phyloP scores from a whole-genome alignment of 495 filamentous ascomycete genomes.

The Clohesyomyces aquaticus region DNA sequence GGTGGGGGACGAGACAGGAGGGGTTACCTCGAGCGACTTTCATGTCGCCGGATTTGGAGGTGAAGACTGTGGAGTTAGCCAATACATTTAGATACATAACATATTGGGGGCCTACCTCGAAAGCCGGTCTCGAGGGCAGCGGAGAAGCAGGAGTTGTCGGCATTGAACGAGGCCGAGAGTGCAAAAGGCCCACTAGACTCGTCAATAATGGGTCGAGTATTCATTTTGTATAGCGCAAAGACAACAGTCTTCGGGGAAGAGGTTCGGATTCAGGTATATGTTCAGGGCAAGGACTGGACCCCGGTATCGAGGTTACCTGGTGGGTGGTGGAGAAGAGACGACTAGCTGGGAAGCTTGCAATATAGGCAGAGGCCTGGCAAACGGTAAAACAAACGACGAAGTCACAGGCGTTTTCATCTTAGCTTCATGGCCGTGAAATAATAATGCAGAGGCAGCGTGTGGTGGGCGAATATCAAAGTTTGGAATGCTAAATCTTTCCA shows the following conservation, averaged over 20 bases:
- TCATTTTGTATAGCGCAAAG: conserved; percentile 72
- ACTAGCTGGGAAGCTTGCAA: background rate
- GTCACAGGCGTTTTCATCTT: background rate
- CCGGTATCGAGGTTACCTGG: background rate
- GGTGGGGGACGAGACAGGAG: background rate
- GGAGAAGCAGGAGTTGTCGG: conserved; percentile 83
- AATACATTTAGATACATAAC: conserved; percentile 15
- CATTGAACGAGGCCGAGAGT: conserved; percentile 84
- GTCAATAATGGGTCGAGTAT: conserved; percentile 85
- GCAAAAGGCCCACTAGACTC: conserved; percentile 72
- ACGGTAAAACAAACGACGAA: background rate
- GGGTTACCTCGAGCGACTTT: conserved; percentile 28
- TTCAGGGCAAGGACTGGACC: background rate
- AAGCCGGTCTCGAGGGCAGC: conserved; percentile 87
- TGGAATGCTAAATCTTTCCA: background rate
- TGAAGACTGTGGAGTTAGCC: conserved; percentile 31
- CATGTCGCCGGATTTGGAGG: conserved; percentile 24
- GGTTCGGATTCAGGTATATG: background rate
- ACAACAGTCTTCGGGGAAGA: too few relatives aligned
- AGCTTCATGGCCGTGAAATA: background rate
- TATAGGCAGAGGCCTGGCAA: background rate
- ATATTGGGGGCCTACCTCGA: conserved; percentile 63
- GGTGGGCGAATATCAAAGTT: background rate
- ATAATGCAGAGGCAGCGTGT: background rate
- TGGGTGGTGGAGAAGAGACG: background rate